Evolutionary conservation across 2,329 filamentous ascomycete genomes (phyloP).

Genomic region (Venturia effusa): DNA sequence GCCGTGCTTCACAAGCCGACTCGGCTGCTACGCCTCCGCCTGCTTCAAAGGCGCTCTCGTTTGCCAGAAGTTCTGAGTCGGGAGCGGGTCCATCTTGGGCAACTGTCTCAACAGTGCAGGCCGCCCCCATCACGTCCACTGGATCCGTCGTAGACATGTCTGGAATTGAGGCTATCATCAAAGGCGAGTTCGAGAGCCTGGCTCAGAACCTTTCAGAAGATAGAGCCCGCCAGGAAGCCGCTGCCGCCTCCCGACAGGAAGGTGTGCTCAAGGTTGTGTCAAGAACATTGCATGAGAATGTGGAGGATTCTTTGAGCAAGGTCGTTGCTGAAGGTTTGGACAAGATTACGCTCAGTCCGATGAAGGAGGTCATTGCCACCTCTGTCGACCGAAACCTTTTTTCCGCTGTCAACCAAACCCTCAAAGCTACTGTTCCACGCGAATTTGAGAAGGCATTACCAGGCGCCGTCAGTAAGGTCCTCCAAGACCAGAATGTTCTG

Average conservation of each 20-base stretch:
- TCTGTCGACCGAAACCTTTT: conserved; percentile 63
- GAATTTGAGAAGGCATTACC: conserved; percentile 66
- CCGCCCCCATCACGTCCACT: background rate
- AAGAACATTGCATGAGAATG: conserved; percentile 56
- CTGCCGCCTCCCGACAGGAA: conserved; percentile 55
- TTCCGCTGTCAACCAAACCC: conserved; percentile 53
- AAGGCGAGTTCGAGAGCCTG: conserved; percentile 42
- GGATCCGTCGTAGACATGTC: background rate
- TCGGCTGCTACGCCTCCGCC: background rate
- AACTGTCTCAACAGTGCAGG: background rate
- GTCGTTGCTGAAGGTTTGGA: conserved; percentile 71
- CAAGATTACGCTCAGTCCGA: conserved; percentile 61
- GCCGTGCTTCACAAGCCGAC: background rate
- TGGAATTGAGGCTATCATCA: conserved; percentile 17
- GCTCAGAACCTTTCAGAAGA: conserved; percentile 60
- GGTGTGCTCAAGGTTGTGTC: conserved; percentile 59
- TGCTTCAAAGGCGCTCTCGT: background rate
- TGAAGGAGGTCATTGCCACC: conserved; percentile 56
- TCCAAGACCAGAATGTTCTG: conserved; percentile 65
- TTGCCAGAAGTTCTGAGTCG: background rate
- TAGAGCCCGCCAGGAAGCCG: conserved; percentile 50
- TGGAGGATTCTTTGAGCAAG: conserved; percentile 64
- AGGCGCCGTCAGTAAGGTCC: conserved; percentile 50
- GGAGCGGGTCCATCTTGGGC: background rate
- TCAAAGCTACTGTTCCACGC: conserved; percentile 56